These are phyloP conservation scores for Naganishia antarctica DNA, from an alignment of 768 basidiomycete species.

Conservation along the genomic window DNA sequence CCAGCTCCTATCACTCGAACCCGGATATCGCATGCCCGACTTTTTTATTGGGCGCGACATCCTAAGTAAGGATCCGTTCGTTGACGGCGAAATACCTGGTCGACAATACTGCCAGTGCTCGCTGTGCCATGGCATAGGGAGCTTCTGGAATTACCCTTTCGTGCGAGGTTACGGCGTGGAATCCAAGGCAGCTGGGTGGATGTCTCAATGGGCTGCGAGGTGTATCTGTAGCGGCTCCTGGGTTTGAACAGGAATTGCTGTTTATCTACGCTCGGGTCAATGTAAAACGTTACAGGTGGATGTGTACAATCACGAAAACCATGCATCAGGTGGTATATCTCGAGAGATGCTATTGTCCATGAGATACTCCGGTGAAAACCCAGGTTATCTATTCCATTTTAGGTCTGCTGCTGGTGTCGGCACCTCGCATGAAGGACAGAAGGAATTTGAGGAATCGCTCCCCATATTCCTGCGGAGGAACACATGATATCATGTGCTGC, in stretches of 20 bases:
- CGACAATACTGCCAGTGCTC: conserved; percentile 12
- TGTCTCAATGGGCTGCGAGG: conserved; percentile 11
- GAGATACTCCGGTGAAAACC: not conserved
- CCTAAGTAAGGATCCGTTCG: conserved; percentile 1
- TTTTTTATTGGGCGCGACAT: conserved; percentile 3
- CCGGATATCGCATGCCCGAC: conserved; percentile 11
- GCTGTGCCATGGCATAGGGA: conserved; percentile 6
- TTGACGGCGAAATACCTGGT: not conserved
- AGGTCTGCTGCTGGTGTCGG: conserved; percentile 37
- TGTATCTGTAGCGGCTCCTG: conserved; percentile 15
- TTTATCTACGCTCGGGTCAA: too few species aligned
- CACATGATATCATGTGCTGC: conserved; percentile 91
- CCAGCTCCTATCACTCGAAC: not conserved
- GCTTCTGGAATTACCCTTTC: conserved; percentile 10
- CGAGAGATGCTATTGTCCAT: not conserved
- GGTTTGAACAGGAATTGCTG: not conserved
- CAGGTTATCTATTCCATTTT: conserved; percentile 22
- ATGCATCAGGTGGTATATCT: too few species aligned
- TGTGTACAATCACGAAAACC: too few species aligned
- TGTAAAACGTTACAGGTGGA: too few species aligned
- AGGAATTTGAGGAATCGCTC: conserved; percentile 64
- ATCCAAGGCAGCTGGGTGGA: conserved; percentile 8
- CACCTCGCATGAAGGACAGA: conserved; percentile 46
- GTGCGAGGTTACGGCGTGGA: conserved; percentile 14
- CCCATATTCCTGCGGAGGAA: conserved; percentile 79